Conservation (phyloP, 2,329 filamentous ascomycete genomes). For the Claviceps cyperi region DNA sequence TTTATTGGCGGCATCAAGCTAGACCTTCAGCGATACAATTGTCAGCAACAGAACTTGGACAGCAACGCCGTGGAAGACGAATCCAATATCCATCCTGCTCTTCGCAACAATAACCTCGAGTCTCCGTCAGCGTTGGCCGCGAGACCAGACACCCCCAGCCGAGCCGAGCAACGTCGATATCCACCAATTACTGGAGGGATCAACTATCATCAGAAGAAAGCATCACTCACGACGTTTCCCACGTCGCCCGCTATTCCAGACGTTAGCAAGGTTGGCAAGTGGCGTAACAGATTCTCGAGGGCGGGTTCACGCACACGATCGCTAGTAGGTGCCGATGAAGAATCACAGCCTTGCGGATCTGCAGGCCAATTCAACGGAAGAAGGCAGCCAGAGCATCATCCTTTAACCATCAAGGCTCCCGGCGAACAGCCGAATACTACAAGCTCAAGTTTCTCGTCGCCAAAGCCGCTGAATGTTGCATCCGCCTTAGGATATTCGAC, state of each 20-base stretch:
- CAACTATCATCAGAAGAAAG: conserved; percentile 11
- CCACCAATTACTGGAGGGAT: conserved; percentile 24
- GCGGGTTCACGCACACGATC: conserved; percentile 1
- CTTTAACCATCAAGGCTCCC: not conserved
- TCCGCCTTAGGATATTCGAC: not conserved
- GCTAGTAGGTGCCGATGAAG: not conserved
- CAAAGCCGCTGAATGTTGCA: not conserved
- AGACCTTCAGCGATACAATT: conserved; percentile 23
- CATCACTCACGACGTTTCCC: conserved; percentile 14
- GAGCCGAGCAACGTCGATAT: conserved; percentile 18
- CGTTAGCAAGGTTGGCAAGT: conserved; percentile 18
- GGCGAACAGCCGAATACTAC: not conserved
- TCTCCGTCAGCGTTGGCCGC: conserved; percentile 11
- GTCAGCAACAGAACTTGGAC: conserved; percentile 15
- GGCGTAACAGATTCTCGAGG: conserved; percentile 15
- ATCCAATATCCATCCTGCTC: conserved; percentile 20
- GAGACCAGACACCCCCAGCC: conserved; percentile 5
- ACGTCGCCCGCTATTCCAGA: conserved; percentile 17
- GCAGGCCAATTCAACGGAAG: not conserved
- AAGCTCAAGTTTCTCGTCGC: not conserved
- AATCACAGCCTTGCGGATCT: not conserved
- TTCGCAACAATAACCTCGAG: conserved; percentile 15
- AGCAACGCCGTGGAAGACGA: conserved; percentile 13
- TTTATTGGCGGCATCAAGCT: conserved; percentile 29
- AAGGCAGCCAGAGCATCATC: not conserved